Evolutionary conservation across 2,329 filamentous ascomycete species (phyloP).

Genomic region (Epichloe hybrida): DNA sequence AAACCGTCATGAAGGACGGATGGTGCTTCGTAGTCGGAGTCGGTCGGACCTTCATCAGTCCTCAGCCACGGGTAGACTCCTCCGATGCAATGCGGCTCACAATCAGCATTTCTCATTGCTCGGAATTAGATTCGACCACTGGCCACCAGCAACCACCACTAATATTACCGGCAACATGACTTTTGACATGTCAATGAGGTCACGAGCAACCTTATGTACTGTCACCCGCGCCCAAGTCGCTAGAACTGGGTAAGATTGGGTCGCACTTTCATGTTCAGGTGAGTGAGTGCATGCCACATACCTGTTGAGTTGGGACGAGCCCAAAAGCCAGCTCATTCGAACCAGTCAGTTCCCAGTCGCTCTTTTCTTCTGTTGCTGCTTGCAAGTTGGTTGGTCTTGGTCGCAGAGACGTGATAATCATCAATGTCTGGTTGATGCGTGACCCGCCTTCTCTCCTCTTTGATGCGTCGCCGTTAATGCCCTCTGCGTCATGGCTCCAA

Average conservation of each 20-base stretch:
- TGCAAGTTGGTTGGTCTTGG: not conserved
- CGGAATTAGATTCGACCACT: not conserved
- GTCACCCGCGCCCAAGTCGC: no score
- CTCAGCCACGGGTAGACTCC: not conserved
- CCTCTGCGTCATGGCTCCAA: constrained; percentile 1
- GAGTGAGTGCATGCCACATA: not conserved
- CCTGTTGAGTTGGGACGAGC: not conserved
- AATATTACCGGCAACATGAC: not conserved
- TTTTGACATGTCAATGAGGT: not conserved
- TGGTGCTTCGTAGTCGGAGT: not conserved
- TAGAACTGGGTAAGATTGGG: no score
- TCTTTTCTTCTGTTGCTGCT: not conserved
- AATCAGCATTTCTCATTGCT: not conserved
- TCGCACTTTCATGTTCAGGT: not conserved
- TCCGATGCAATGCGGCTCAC: not conserved
- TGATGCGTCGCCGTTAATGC: not conserved
- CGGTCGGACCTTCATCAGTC: not conserved
- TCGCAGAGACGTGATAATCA: not conserved
- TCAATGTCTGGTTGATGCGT: not conserved
- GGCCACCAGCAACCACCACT: no score
- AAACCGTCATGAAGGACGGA: not conserved
- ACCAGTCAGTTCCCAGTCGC: not conserved
- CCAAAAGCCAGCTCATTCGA: not conserved
- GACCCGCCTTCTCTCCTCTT: not conserved
- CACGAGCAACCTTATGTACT: not conserved